Conservation (phyloP, 1,284 basidiomycete genomes). For the Boletus smithii region DNA sequence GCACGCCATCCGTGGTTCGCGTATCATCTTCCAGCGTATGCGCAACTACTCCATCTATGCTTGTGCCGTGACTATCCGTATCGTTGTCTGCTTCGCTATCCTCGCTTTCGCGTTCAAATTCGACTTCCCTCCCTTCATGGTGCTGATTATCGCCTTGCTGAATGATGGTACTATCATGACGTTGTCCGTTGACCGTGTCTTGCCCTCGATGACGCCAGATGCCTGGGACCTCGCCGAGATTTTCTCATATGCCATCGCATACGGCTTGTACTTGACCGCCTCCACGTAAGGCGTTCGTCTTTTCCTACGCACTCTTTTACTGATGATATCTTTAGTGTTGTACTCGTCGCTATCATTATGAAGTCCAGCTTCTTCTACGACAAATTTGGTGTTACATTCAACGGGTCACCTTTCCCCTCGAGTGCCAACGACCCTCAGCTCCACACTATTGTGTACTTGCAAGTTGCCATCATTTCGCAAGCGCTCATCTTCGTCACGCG, state of each 20-base stretch:
- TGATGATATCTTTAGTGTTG: conserved; percentile 47
- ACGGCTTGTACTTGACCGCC: conserved; percentile 88
- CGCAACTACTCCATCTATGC: conserved; percentile 81
- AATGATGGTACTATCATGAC: conserved; percentile 99
- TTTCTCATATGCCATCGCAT: conserved; percentile 92
- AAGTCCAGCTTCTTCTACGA: conserved; percentile 88
- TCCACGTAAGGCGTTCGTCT: conserved; percentile 67
- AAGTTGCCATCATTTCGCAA: conserved; percentile 97
- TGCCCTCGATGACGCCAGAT: conserved; percentile 89
- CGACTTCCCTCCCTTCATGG: conserved; percentile 99
- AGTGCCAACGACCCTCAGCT: conserved; percentile 72
- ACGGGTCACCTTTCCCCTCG: conserved; percentile 39
- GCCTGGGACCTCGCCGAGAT: conserved; percentile 97
- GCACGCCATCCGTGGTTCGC: conserved; percentile 81
- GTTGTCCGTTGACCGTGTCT: conserved; percentile 92
- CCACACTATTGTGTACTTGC: conserved; percentile 82
- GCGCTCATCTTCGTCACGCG: conserved; percentile 97
- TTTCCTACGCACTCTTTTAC: conserved; percentile 17
- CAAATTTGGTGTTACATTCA: conserved; percentile 75
- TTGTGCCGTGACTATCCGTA: conserved; percentile 92
- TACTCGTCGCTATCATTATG: conserved; percentile 81
- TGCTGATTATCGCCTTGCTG: conserved; percentile 93
- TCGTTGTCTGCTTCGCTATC: conserved; percentile 95
- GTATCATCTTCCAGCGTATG: conserved; percentile 88
- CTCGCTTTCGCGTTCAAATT: conserved; percentile 95